phyloP scores from a whole-genome alignment of 306 rosid species.

The Cicer arietinum region DNA sequence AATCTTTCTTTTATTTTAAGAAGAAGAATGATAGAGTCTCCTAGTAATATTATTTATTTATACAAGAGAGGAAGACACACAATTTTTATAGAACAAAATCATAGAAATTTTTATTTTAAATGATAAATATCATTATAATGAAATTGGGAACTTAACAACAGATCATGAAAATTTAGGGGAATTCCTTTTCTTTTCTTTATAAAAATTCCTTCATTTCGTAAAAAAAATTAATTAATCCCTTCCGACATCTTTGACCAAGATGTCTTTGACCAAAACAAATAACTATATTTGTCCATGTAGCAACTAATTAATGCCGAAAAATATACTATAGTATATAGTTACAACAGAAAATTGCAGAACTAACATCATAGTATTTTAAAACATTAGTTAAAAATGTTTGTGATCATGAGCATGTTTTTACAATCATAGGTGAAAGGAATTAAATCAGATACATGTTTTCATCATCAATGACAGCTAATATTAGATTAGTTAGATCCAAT shows the following conservation, averaged over 20 bases:
- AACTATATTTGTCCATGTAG: slow-evolving; percentile 8
- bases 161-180: no score
- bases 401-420: slow-evolving; percentile 29
- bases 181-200: not conserved
- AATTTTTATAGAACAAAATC: no score
- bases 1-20: no score
- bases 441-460: slow-evolving; percentile 25
- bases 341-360: not conserved
- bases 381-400: slow-evolving; percentile 33
- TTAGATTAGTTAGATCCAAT: slow-evolving; percentile 41
- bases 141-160: no score
- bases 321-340: not conserved
- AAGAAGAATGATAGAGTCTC: no score
- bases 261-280: slow-evolving; percentile 1
- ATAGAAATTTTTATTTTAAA: no score
- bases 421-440: slow-evolving; percentile 42
- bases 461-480: slow-evolving; percentile 40
- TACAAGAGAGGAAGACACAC: no score
- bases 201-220: no score
- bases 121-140: no score
- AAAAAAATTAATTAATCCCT: not conserved
- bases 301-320: slow-evolving; percentile 16
- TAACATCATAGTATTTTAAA: not conserved
- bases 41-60: no score
- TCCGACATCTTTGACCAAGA: slow-evolving; percentile 20